Conservation (phyloP, 2,329 filamentous ascomycete genomes). For the Fusarium transvaalense region DNA sequence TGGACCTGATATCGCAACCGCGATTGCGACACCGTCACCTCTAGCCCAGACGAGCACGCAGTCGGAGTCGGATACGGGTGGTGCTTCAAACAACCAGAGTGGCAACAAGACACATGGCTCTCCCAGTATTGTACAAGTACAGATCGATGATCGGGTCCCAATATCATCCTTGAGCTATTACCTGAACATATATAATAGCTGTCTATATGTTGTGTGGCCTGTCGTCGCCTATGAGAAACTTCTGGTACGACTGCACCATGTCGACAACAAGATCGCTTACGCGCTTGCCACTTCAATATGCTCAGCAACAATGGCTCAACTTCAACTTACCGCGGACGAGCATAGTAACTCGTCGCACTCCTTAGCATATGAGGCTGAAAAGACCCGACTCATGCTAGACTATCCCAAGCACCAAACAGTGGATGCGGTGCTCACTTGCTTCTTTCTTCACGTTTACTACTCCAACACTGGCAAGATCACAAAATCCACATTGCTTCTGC, state of each 20-base stretch:
- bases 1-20: background rate
- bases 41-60: background rate
- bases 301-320: conserved; percentile 27
- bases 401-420: conserved; percentile 13
- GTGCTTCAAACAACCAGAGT: background rate
- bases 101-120: background rate
- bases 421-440: conserved; percentile 20
- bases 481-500: conserved; percentile 23
- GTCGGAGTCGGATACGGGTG: background rate
- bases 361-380: conserved; percentile 14
- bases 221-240: conserved; percentile 11
- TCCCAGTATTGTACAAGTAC: background rate
- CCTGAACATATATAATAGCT: conserved; percentile 14
- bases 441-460: conserved; percentile 32
- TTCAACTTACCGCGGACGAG: conserved; percentile 3
- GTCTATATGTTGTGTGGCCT: conserved; percentile 22
- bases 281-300: conserved; percentile 21
- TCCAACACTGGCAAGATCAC: conserved; percentile 18
- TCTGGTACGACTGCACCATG: background rate
- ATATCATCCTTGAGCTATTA: conserved; percentile 19
- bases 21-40: background rate
- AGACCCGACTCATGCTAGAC: conserved; percentile 22
- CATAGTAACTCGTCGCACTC: background rate
- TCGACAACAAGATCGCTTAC: conserved; percentile 17
- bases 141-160: background rate